Base-by-base conservation (phyloP, 2,329 filamentous ascomycete genomes). In the Penicillium sp. region DNA sequence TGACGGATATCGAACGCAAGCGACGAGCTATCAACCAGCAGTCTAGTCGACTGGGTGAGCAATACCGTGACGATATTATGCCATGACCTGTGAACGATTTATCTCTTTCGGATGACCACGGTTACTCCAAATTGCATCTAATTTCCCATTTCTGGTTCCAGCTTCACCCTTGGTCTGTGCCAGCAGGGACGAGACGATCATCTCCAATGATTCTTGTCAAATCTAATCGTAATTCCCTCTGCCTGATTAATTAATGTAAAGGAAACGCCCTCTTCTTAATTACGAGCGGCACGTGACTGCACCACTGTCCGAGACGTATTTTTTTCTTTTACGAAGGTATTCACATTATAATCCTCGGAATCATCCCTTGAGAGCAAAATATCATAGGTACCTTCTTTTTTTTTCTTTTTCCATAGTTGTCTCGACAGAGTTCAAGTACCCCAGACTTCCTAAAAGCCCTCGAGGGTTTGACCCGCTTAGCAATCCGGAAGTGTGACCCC, bases 1-100 rank as follows among this genome's bases (percentile, higher is more conserved):
- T 83, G 2, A 83, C 83, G 2, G 82, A 84, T 56, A 71, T 96
- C 44, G 90, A 97, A 68, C 75, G 80, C 47, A 73, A 79, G 57
- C 70, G 66, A 28, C 61, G 61, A 60, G 52, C 58, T 54, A 38
- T 55, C 45, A 22, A 48, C 54, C 21, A 57, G n/a, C 37, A 47
- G 26, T 32, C 48, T 3, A 42, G 58, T 29, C 49, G 56, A 50
- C 54, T 57, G 6, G 60, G 56, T 29, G 60, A 62, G 39, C 60
- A 60, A 43, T 73, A 74, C 58, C 64, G 62, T 43, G 69, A 72
- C 57, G 62, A 70, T 37, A 59, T 52, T n/a, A 49, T 63, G 40
- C 55, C 49, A 53, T 64, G 47, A 60, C 29, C 29, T 37, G 32
- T 46, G 22, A 35, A 39, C 6, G 21, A 32, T 39, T 34, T 33